Conservation (phyloP, 495 filamentous ascomycete genomes). For the Paragyromitra xinjiangensis region DNA sequence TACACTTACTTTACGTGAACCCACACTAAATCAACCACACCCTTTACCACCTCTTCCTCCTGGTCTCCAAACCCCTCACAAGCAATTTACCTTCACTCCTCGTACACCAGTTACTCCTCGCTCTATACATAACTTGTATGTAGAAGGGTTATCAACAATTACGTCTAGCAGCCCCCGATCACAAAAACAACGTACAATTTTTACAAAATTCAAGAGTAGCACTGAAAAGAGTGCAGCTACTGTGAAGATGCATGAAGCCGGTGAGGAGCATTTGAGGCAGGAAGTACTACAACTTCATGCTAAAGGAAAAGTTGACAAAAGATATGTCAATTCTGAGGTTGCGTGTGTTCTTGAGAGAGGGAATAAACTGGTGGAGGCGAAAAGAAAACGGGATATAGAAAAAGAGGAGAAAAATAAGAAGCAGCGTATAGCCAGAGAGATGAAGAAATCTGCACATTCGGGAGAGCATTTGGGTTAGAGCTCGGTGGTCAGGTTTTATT, state of each 20-base stretch:
- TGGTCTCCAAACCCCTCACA: background rate
- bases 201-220: background rate
- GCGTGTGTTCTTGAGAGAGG: background rate
- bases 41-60: background rate
- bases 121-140: background rate
- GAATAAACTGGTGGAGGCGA: background rate
- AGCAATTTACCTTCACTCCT: background rate
- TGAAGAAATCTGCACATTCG: no score
- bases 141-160: background rate
- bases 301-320: background rate
- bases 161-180: background rate
- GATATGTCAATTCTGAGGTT: background rate
- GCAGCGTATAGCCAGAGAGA: background rate
- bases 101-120: background rate
- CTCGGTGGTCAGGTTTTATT: no score
- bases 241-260: background rate
- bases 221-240: background rate
- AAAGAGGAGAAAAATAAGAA: background rate
- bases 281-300: background rate
- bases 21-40: background rate
- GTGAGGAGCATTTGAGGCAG: background rate
- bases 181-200: background rate
- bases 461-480: no score
- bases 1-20: background rate
- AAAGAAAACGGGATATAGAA: background rate